These are phyloP conservation scores for Aspergillus neotritici DNA, from an alignment of 2,329 filamentous ascomycete species.

Conservation along the genomic window DNA sequence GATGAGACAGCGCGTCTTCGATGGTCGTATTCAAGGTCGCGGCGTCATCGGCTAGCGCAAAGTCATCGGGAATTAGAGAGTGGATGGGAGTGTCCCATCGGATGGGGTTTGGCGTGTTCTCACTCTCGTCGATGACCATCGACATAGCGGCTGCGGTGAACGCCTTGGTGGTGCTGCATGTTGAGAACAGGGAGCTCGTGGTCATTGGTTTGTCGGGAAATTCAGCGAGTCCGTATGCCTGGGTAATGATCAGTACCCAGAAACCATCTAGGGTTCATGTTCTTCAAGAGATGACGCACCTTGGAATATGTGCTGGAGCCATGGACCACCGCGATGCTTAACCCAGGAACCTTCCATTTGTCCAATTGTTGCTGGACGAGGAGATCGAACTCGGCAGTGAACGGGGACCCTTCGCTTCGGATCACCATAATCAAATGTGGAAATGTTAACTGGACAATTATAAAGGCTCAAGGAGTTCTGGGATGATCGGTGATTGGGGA, in stretches of 20 bases:
- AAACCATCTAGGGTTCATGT: too few relatives aligned
- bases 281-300: conserved; percentile 7
- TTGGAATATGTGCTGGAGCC: conserved; percentile 22
- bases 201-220: conserved; percentile 22
- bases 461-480: too few relatives aligned
- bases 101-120: conserved; percentile 14
- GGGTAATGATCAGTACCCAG: not conserved
- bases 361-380: conserved; percentile 17
- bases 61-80: conserved; percentile 31
- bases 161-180: conserved; percentile 25
- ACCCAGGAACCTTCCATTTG: conserved; percentile 27
- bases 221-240: conserved; percentile 26
- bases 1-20: conserved; percentile 32
- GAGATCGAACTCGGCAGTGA: conserved; percentile 15
- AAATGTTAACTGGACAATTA: too few relatives aligned
- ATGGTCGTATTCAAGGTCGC: conserved; percentile 25
- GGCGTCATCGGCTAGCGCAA: conserved; percentile 24
- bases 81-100: conserved; percentile 34
- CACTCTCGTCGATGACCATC: conserved; percentile 17
- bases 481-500: too few relatives aligned
- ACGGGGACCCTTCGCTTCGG: conserved; percentile 2
- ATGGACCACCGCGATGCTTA: conserved; percentile 25
- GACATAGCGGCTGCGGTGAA: conserved; percentile 22
- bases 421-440: not conserved
- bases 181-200: conserved; percentile 19